Conservation (phyloP, 2,329 filamentous ascomycete genomes). For the Penicillium sp. region DNA sequence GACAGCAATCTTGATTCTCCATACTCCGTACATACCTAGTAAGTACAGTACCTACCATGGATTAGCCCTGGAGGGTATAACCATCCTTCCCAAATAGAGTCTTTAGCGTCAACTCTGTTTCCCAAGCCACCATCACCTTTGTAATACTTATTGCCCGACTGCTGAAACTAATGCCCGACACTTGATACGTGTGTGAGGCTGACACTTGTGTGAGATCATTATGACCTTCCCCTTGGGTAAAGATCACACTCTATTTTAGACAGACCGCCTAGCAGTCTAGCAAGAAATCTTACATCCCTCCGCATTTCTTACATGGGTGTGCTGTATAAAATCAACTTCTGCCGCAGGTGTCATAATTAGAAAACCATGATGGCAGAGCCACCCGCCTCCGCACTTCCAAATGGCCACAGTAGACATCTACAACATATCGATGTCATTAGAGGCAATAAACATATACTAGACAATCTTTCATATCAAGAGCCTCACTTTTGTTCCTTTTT, state of each 20-base stretch:
- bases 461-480: background rate
- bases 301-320: background rate
- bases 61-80: background rate
- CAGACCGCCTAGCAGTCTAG: background rate
- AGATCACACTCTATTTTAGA: background rate
- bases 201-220: conserved; percentile 18
- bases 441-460: background rate
- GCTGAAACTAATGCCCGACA: background rate
- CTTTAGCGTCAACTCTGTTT: conserved; percentile 24
- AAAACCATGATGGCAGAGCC: conserved; percentile 20
- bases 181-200: conserved; percentile 4
- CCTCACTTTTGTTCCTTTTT: background rate
- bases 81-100: conserved; percentile 14
- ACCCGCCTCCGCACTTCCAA: conserved; percentile 4
- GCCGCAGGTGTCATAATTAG: conserved; percentile 18
- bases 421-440: conserved; percentile 18
- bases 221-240: conserved; percentile 11
- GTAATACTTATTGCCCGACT: background rate
- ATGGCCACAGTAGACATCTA: conserved; percentile 3
- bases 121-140: conserved; percentile 8
- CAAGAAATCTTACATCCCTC: background rate
- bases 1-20: background rate
- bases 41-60: background rate
- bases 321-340: background rate
- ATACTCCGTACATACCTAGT: background rate